Base-by-base conservation (phyloP, 306 rosid genomes). In the Ormosia semicastrata region DNA sequence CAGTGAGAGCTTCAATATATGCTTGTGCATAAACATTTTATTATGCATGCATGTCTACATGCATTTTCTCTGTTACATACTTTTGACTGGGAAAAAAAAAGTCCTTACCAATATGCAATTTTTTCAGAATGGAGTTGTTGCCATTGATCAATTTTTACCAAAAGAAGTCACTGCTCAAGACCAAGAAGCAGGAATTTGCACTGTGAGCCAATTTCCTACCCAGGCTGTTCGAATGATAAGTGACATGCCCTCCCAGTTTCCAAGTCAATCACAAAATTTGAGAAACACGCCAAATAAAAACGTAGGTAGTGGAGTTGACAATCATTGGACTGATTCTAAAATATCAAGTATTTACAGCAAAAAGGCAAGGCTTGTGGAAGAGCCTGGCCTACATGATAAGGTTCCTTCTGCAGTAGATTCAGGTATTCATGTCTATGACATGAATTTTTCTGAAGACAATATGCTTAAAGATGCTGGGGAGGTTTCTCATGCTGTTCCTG, bases 91-190 rank as follows among this genome's bases (percentile, higher is more conserved):
- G 40, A 49, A 56, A 62, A 60, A 9, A 2, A 78, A 9, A 2
- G 53, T 54, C 58, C 30, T 73, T 70, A 44, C 52, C 76, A 18
- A 54, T 47, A 30, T 81, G 43, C 70, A 53, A 30, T 60, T 8
- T 76, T 81, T 74, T 47, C 92, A 94, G 99, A 88, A 91, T 82
- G 85, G 83, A 72, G 85, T 92, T 78, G 85, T 93, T 77, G 86
- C 91, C 47, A 78, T 88, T 59, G 94, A 92, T 81, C 86, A 32
- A 72, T 95, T 90, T 90, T 72, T 74, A 81, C 99, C 99, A 59
- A 93, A 86, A 81, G 94, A 90, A 86, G 91, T 88, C 46, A 92
- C 94, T 44, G 85, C 85, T 83, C 92, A 93, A 85, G 99, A 95
- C 81, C 91, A 49, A 79, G 98, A 87, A 80, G 89, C 94, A 32